A percentile compares a stretch with the other conserved stretches of the same genome.
These are phyloP conservation scores for Gossypium arboreum DNA, from an alignment of 345 rosid species.

Conservation along the genomic window DNA sequence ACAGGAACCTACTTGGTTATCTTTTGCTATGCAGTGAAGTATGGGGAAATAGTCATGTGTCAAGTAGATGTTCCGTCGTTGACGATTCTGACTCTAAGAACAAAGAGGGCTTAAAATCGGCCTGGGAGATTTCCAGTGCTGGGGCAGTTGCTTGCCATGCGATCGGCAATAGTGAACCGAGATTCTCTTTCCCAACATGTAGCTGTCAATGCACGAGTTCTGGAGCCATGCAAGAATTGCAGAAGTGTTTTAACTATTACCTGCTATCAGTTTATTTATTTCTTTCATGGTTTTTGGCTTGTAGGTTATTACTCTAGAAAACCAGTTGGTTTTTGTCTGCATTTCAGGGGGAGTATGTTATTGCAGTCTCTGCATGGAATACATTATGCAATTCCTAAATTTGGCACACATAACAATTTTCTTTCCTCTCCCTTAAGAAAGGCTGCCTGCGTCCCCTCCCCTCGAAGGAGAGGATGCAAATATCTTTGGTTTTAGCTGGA, in stretches of 20 bases:
- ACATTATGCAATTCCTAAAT: neutral
- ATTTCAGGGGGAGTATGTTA: neutral
- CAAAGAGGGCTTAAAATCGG: conserved; percentile 56
- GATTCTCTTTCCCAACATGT: conserved; percentile 81
- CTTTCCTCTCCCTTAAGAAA: conserved; percentile 7
- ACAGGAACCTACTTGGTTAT: conserved; percentile 86
- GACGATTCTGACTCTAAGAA: conserved; percentile 33
- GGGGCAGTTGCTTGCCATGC: conserved; percentile 85
- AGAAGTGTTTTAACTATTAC: conserved; percentile 45
- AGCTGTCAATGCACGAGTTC: conserved; percentile 53
- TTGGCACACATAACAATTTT: neutral
- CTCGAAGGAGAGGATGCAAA: neutral
- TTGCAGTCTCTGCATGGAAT: neutral
- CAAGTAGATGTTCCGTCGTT: conserved; percentile 58
- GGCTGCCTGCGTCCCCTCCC: neutral
- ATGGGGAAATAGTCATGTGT: conserved; percentile 47
- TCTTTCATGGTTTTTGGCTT: conserved; percentile 15
- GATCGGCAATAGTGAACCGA: conserved; percentile 58
- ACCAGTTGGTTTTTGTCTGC: neutral
- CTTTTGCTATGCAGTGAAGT: conserved; percentile 63
- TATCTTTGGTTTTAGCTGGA: neutral
- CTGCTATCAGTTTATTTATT: neutral
- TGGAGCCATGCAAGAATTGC: conserved; percentile 55
- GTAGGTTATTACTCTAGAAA: neutral
- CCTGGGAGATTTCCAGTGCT: conserved; percentile 74